phyloP scores from a whole-genome alignment of 768 basidiomycete species.

The Vishniacozyma victoriae region DNA sequence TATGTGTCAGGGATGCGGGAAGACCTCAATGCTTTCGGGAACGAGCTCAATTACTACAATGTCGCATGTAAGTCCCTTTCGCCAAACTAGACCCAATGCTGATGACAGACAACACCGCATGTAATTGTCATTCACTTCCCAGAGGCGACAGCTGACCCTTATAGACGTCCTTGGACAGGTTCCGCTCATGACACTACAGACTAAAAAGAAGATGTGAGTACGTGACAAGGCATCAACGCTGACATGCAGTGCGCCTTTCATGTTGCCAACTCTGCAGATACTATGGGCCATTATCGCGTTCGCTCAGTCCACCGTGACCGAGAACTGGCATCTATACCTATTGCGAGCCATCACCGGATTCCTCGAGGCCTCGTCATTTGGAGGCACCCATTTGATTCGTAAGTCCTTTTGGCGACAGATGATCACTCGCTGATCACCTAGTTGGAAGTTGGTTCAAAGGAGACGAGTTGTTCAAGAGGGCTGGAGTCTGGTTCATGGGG shows the following conservation, averaged over 20 bases:
- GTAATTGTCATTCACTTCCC: not conserved
- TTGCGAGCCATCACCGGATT: conserved; percentile 29
- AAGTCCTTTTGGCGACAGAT: conserved; percentile 1
- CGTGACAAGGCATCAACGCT: not conserved
- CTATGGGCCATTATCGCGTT: conserved; percentile 23
- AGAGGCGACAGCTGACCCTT: not conserved
- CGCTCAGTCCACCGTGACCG: conserved; percentile 12
- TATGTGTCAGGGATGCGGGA: conserved; percentile 36
- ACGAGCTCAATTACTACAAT: conserved; percentile 17
- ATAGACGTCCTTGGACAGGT: conserved; percentile 10
- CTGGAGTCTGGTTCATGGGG: conserved; percentile 29
- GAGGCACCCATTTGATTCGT: conserved; percentile 29
- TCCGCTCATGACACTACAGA: conserved; percentile 24
- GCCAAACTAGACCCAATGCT: not conserved
- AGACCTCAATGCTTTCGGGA: conserved; percentile 30
- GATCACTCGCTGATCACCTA: not conserved
- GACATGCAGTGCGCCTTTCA: conserved; percentile 12
- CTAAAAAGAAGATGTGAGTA: conserved; percentile 15
- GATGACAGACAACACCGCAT: conserved; percentile 2
- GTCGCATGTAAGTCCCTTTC: not conserved
- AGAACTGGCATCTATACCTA: conserved; percentile 26
- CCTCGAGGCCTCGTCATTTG: conserved; percentile 33
- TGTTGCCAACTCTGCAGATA: conserved; percentile 21
- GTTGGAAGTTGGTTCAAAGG: conserved; percentile 50
- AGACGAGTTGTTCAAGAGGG: conserved; percentile 48